A percentile compares a stretch with the other conserved stretches of the same genome.
Evolutionary conservation across 768 basidiomycete species (phyloP).

Genomic region (Mycena polygramma): DNA sequence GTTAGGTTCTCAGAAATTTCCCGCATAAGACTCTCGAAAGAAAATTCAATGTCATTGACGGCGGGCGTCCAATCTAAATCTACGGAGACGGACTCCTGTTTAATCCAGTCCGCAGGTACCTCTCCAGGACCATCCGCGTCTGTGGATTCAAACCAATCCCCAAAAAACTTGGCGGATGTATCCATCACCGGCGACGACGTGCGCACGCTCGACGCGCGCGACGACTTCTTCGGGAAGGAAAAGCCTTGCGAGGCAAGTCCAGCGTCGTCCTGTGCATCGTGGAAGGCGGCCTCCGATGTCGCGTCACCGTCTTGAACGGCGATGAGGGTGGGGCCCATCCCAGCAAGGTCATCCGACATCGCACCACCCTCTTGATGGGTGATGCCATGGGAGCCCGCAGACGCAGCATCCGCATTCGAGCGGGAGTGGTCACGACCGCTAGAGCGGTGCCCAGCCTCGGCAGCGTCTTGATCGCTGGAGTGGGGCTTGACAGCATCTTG

Average conservation of each 20-base stretch:
- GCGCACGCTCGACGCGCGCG: conserved; percentile 15
- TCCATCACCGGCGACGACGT: not conserved
- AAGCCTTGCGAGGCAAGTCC: no score
- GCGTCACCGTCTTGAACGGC: not conserved
- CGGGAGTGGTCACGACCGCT: not conserved
- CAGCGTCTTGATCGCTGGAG: conserved; percentile 19
- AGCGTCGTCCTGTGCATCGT: no score
- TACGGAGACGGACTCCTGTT: conserved; percentile 1
- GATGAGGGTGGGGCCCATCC: no score
- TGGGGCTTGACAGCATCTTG: conserved; percentile 12
- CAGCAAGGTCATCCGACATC: no score
- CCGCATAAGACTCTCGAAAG: conserved; percentile 13
- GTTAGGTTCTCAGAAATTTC: conserved; percentile 12
- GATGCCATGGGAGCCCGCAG: not conserved
- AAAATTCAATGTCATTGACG: conserved; percentile 9
- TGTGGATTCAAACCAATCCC: not conserved
- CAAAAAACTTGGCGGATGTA: conserved; percentile 1
- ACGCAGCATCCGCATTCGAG: conserved; percentile 5
- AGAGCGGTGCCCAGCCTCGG: conserved; percentile 27
- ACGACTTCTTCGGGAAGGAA: conserved; percentile 9
- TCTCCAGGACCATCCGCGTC: conserved; percentile 1
- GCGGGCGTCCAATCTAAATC: not conserved
- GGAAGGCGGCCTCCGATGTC: not conserved
- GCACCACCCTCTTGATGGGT: no score
- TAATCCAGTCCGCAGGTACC: not conserved